Evolutionary conservation across 164 flowering plant species (phyloP), one percentile per base, ranked within the genome.

Genomic region (Santalum album): DNA sequence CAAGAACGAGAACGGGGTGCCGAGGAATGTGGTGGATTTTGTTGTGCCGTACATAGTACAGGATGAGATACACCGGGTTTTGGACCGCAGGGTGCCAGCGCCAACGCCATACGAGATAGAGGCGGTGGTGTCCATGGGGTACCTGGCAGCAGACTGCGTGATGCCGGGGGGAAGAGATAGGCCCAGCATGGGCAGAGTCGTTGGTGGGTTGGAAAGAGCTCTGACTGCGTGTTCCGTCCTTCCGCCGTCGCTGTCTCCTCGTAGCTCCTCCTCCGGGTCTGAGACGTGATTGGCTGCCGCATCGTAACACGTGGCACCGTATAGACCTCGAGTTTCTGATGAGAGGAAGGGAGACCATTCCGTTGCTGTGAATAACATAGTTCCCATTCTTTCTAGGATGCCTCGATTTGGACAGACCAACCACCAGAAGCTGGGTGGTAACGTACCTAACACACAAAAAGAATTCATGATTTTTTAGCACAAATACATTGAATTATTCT

Each of bases 41-140:
- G 75, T 72, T 0, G 75, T 81, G 2, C 98, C 98, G 0, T 72
- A 64, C 51, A 80, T 91, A 17, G 44, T 69, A 0, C 45, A 70
- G 3, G 95, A 84, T 39, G 81, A 81, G 25, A 60, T 91, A 24
- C 90, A 84, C 50, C 54, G 72, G 36, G 72, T 81, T 22, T 56
- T 91, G 20, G 98, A 91, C 65, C 67, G 49, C 1, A 69, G 59
- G 34, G 65, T 91, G 49, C 78, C 87, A 0, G 80, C 83, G 1
- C 98, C 98, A 16, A 77, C 87, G 0, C 92, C 96, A 40, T 67
- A 58, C 22, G 98, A 91, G 65, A 83, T 84, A 16, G 95, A 88
- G 61, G 95, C 90, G 0, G 92, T 91, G 46, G 67, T 69, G 0
- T 69, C 72, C 12, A 74, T 78, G 0, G 96, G 90, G 19, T 81